Percentiles rank a stretch among this genome's conserved stretches.
Conservation (phyloP, 306 rosid genomes). For the Macrotyloma uniflorum region DNA sequence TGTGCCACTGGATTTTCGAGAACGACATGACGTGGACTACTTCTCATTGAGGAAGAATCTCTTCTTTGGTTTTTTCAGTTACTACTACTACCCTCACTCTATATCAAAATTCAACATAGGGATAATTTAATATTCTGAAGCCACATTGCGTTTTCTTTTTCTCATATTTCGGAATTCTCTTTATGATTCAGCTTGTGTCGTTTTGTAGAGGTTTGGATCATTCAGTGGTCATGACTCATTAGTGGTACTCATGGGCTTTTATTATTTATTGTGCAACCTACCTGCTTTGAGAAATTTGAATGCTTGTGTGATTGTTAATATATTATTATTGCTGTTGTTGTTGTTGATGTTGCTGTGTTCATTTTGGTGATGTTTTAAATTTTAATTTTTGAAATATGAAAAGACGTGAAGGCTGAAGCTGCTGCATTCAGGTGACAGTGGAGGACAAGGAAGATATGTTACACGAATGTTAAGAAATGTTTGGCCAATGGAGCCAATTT, state of each 20-base stretch:
- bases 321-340: background rate
- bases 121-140: background rate
- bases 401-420: slow-evolving; percentile 32
- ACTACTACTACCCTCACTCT: background rate
- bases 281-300: background rate
- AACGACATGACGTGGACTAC: slow-evolving; percentile 84
- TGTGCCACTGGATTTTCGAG: slow-evolving; percentile 48
- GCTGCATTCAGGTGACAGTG: slow-evolving; percentile 12
- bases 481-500: background rate
- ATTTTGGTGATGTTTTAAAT: background rate
- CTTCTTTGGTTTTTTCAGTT: background rate
- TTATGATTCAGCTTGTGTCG: slow-evolving; percentile 19
- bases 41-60: slow-evolving; percentile 32
- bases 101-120: background rate
- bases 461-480: slow-evolving; percentile 23
- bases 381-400: background rate
- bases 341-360: background rate
- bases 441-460: background rate
- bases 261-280: background rate
- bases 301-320: background rate
- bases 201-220: slow-evolving; percentile 1
- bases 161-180: slow-evolving; percentile 13
- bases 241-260: background rate
- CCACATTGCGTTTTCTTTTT: background rate
- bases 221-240: background rate